Base-by-base conservation (phyloP, 805 yeast species). In the Cyberlindnera subsufficiens region DNA sequence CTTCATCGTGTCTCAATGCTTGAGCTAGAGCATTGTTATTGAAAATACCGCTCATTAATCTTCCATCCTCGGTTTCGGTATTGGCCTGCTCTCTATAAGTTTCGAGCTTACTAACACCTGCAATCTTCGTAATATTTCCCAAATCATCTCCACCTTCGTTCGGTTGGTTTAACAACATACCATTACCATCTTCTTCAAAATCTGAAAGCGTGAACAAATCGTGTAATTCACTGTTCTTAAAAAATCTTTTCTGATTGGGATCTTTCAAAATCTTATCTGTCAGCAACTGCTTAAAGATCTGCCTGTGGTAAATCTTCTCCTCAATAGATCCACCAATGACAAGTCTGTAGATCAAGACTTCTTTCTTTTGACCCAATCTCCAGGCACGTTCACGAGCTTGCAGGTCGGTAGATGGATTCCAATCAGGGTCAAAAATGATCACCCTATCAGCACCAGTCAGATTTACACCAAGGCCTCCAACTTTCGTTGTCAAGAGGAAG, bases 361-460 rank as follows among this genome's bases (percentile, higher is more conserved):
- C 96, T 44, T 82, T 79, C 59, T 85, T 90, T 61, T 91, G 99
- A 1, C 99, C 99, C 49, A 91, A 71, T 50, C 99, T 71, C 98
- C 98, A 93, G 0, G 98, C 97, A 38, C 99, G 67, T 60, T 91
- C 99, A 46, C 98, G 71, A 0, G 99, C 99, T 63, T 91, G 99
- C 46, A 90, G 74, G 66, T 91, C 99, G 0, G 98, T 93, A 1
- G 96, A 88, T 1, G 99, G 99, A 57, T 91, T 91, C 99, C 99
- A 91, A 63, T 93, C 98, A 0, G 99, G 99, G 56, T 91, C 99
- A 59, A 76, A 91, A 14, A 91, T 91, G 18, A 91, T 87, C 11
- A 91, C 96, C 36, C 98, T 67, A 51, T 89, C 89, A 0, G 99
- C 98, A 3, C 98, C 98, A 0, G 96, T 91, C 37, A 91, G 62